A percentile compares a stretch with the other conserved stretches of the same genome.
phyloP scores from a whole-genome alignment of 2,329 filamentous ascomycete species.

The Phyllosticta paracitricarpa region DNA sequence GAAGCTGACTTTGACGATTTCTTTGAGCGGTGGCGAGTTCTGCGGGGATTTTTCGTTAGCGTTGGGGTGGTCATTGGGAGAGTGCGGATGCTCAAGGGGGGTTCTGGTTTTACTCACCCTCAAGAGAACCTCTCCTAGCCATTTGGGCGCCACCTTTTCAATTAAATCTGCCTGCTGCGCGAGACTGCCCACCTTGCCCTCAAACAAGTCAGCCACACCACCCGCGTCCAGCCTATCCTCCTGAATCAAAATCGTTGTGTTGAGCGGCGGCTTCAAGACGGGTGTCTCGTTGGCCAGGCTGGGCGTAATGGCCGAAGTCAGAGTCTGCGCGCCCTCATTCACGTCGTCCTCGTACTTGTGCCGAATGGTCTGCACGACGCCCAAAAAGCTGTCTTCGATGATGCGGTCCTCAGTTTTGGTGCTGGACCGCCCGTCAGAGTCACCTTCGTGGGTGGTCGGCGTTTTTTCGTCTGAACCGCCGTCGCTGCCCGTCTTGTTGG shows the following conservation, averaged over 20 bases:
- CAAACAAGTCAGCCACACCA: conserved; percentile 73
- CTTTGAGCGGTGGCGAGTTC: conserved; percentile 75
- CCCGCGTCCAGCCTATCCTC: conserved; percentile 54
- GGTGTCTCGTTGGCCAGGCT: conserved; percentile 66
- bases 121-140: conserved; percentile 82
- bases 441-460: conserved; percentile 55
- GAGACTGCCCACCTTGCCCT: conserved; percentile 73
- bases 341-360: conserved; percentile 63
- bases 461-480: not conserved
- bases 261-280: conserved; percentile 59
- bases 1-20: conserved; percentile 95
- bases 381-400: conserved; percentile 65
- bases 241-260: conserved; percentile 54
- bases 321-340: conserved; percentile 36
- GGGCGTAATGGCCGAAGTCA: conserved; percentile 58
- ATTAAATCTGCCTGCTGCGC: conserved; percentile 71
- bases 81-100: not conserved
- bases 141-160: conserved; percentile 78
- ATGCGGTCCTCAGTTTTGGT: conserved; percentile 53
- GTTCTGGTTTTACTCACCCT: conserved; percentile 36
- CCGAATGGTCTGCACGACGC: conserved; percentile 61
- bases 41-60: conserved; percentile 22
- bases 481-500: not conserved
- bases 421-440: conserved; percentile 50
- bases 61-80: not conserved